phyloP scores from a whole-genome alignment of 352 stramenopile species.

The Globisporangium paroecandrum region DNA sequence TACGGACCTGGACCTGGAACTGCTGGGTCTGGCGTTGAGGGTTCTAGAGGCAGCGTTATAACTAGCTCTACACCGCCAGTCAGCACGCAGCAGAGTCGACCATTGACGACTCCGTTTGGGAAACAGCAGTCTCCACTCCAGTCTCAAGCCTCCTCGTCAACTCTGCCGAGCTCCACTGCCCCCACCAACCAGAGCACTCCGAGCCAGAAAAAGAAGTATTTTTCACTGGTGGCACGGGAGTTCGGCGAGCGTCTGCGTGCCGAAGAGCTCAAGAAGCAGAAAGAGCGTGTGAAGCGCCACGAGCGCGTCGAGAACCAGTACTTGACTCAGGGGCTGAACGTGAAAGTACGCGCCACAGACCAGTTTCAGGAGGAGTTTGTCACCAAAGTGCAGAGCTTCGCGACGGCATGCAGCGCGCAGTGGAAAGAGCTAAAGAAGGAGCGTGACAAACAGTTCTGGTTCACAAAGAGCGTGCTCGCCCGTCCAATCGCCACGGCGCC shows the following conservation, averaged over 20 bases:
- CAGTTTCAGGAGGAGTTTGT: slow-evolving; percentile 70
- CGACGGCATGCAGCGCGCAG: slow-evolving; percentile 31
- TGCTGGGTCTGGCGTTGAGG: not conserved
- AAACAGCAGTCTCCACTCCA: not conserved
- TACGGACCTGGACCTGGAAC: not conserved
- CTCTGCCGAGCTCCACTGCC: not conserved
- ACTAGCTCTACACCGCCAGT: not conserved
- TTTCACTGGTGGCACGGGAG: slow-evolving; percentile 51
- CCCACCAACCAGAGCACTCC: not conserved
- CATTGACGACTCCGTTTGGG: not conserved
- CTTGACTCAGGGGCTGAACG: slow-evolving; percentile 32
- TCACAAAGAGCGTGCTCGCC: slow-evolving; percentile 32
- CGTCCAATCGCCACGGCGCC: slow-evolving; percentile 37
- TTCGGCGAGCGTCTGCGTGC: slow-evolving; percentile 36
- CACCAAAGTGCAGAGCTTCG: slow-evolving; percentile 48
- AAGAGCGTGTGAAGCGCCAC: slow-evolving; percentile 24
- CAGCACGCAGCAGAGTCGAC: not conserved
- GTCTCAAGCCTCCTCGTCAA: not conserved
- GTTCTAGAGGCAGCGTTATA: slow-evolving; percentile 13
- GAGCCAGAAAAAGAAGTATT: slow-evolving; percentile 33
- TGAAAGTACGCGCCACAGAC: slow-evolving; percentile 31
- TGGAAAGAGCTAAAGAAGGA: slow-evolving; percentile 53
- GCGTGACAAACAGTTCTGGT: slow-evolving; percentile 34
- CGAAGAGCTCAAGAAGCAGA: slow-evolving; percentile 41
- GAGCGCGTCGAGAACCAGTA: slow-evolving; percentile 51